Conservation (phyloP, 805 yeast genomes). For the Hanseniaspora vineae region DNA sequence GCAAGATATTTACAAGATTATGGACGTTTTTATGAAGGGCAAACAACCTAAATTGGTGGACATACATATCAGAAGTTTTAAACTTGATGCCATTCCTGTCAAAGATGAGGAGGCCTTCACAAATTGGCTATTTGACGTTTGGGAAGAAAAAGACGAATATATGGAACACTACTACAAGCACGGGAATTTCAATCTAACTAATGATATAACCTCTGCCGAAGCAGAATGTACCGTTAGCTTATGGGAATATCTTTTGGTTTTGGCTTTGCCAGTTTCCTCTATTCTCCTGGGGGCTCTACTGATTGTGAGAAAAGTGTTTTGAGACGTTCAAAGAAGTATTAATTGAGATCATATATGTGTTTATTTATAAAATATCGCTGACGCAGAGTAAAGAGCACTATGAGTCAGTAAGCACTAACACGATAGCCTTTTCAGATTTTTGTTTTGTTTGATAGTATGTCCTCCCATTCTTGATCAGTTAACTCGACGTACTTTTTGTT, state of each 20-base stretch:
- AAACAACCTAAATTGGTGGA: slow-evolving; percentile 55
- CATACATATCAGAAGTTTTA: slow-evolving; percentile 48
- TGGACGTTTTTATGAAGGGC: slow-evolving; percentile 52
- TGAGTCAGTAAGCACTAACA: neutral
- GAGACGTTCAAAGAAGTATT: neutral
- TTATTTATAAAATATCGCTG: neutral
- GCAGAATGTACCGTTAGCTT: slow-evolving; percentile 14
- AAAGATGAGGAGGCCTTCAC: slow-evolving; percentile 46
- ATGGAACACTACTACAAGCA: slow-evolving; percentile 47
- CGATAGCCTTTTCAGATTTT: slow-evolving; percentile 14
- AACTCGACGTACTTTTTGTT: slow-evolving; percentile 39
- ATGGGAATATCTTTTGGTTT: slow-evolving; percentile 9
- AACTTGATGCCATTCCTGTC: slow-evolving; percentile 51
- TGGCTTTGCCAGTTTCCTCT: slow-evolving; percentile 9
- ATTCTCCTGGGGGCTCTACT: neutral
- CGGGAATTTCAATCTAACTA: slow-evolving; percentile 34
- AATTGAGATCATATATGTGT: neutral
- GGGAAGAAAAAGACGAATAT: slow-evolving; percentile 68
- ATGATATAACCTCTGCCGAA: slow-evolving; percentile 10
- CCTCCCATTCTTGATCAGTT: slow-evolving; percentile 43
- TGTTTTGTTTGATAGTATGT: slow-evolving; percentile 17
- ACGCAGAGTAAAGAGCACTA: neutral
- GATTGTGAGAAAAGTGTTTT: slow-evolving; percentile 1
- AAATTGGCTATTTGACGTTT: slow-evolving; percentile 58
- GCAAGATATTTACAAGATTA: slow-evolving; percentile 61